Evolutionary conservation across 768 basidiomycete genomes (phyloP).

Genomic region (Leccinum subgranulosum): DNA sequence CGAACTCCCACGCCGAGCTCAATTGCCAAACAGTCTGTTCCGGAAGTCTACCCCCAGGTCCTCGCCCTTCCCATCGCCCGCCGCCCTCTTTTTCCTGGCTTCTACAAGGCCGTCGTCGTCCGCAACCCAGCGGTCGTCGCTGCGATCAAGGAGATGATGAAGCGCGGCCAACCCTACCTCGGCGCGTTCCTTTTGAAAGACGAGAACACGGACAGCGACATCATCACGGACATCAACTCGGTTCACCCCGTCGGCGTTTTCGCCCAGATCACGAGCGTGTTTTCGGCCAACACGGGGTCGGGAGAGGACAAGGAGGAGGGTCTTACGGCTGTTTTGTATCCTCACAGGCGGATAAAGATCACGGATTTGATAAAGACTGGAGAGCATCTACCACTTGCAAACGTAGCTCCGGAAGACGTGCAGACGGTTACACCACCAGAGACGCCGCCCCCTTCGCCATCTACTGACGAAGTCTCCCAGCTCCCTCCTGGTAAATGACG

Average conservation of each 20-base stretch:
- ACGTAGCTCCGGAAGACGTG: constrained; percentile 36
- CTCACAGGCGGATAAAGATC: constrained; percentile 86
- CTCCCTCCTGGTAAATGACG: constrained; percentile 20
- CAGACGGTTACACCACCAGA: constrained; percentile 47
- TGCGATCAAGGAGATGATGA: constrained; percentile 95
- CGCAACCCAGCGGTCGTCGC: constrained; percentile 87
- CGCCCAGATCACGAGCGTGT: constrained; percentile 94
- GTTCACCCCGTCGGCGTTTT: constrained; percentile 95
- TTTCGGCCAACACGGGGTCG: constrained; percentile 53
- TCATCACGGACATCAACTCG: constrained; percentile 82
- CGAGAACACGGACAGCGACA: constrained; percentile 86
- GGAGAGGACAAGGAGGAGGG: constrained; percentile 78
- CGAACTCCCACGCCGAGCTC: constrained; percentile 41
- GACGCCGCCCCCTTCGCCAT: constrained; percentile 32
- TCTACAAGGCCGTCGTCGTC: constrained; percentile 97
- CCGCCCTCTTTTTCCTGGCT: constrained; percentile 93
- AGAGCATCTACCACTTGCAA: constrained; percentile 34
- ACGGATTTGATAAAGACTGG: constrained; percentile 80
- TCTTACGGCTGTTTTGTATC: constrained; percentile 92
- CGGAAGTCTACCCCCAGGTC: constrained; percentile 89
- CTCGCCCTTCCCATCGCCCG: constrained; percentile 94
- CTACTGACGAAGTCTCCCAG: constrained; percentile 25
- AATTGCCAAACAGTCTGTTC: constrained; percentile 83
- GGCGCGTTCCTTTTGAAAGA: constrained; percentile 97
- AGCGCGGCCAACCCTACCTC: constrained; percentile 94